These are phyloP conservation scores for Cucurbitaria berberidis DNA, from an alignment of 2,329 filamentous ascomycete genomes.

Conservation along the genomic window DNA sequence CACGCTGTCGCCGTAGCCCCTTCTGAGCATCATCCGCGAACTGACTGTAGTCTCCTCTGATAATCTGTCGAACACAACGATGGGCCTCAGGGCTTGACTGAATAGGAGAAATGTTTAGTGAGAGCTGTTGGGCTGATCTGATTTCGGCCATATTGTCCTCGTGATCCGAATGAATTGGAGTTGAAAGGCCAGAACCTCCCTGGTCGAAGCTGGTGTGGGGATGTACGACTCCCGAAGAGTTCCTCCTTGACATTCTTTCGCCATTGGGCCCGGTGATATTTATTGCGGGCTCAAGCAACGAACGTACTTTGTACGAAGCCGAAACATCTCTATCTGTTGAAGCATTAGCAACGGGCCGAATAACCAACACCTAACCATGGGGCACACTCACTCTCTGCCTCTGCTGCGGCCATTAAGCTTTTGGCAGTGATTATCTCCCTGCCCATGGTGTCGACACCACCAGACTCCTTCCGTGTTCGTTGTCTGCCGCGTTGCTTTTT, in stretches of 20 bases:
- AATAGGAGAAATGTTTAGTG: slow-evolving; percentile 79
- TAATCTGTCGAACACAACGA: slow-evolving; percentile 85
- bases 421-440: slow-evolving; percentile 53
- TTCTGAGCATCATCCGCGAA: slow-evolving; percentile 80
- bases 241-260: slow-evolving; percentile 61
- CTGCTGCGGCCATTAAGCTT: slow-evolving; percentile 74
- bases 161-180: slow-evolving; percentile 79
- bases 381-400: slow-evolving; percentile 73
- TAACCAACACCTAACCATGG: not conserved
- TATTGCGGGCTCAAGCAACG: slow-evolving; percentile 71
- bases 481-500: slow-evolving; percentile 49
- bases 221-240: slow-evolving; percentile 66
- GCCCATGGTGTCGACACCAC: slow-evolving; percentile 45
- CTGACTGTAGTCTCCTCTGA: slow-evolving; percentile 81
- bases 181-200: slow-evolving; percentile 63
- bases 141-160: slow-evolving; percentile 86
- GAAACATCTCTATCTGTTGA: slow-evolving; percentile 54
- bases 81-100: slow-evolving; percentile 76
- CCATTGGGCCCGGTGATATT: slow-evolving; percentile 67
- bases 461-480: slow-evolving; percentile 43
- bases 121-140: slow-evolving; percentile 83
- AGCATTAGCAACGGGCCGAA: slow-evolving; percentile 16
- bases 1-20: slow-evolving; percentile 77
- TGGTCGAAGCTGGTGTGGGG: slow-evolving; percentile 85
- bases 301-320: slow-evolving; percentile 64